Percentiles rank a stretch among this genome's conserved stretches.
These are phyloP conservation scores for Keithomyces neogunnii DNA, from an alignment of 2,329 filamentous ascomycete species.

Conservation along the genomic window DNA sequence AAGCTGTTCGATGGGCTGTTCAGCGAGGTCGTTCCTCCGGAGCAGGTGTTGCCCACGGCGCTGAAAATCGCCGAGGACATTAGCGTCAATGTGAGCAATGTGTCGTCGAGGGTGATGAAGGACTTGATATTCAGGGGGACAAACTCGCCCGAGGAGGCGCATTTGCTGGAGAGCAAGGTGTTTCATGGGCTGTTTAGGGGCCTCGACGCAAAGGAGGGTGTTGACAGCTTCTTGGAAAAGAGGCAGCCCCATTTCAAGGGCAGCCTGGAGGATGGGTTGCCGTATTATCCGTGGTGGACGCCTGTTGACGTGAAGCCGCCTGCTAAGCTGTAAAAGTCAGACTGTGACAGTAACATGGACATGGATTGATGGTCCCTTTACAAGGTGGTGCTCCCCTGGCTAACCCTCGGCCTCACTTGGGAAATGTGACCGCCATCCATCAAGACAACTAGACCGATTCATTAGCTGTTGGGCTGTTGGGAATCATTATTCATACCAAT, in stretches of 20 bases:
- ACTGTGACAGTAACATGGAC: neutral
- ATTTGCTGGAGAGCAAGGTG: constrained; percentile 60
- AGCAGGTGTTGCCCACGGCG: constrained; percentile 54
- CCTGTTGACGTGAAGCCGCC: constrained; percentile 26
- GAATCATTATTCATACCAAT: too few species aligned
- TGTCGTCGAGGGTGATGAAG: constrained; percentile 58
- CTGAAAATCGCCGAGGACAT: constrained; percentile 60
- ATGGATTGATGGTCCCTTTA: neutral
- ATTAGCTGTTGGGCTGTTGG: too few species aligned
- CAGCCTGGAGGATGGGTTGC: constrained; percentile 51
- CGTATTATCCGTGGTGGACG: constrained; percentile 61
- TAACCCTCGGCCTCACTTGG: too few species aligned
- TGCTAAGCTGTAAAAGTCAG: neutral
- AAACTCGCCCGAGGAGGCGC: constrained; percentile 56
- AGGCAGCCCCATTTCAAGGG: constrained; percentile 53
- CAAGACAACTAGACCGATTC: too few species aligned
- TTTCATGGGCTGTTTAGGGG: constrained; percentile 51
- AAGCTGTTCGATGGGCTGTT: constrained; percentile 53
- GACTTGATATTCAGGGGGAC: constrained; percentile 60
- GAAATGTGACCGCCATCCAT: too few species aligned
- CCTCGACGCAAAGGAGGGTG: constrained; percentile 55
- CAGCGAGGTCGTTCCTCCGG: constrained; percentile 52
- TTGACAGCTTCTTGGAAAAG: constrained; percentile 60
- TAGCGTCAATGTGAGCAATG: constrained; percentile 54
- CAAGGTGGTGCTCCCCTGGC: too few species aligned